Conservation (phyloP, 2,329 filamentous ascomycete genomes). For the Aureobasidium sp. region DNA sequence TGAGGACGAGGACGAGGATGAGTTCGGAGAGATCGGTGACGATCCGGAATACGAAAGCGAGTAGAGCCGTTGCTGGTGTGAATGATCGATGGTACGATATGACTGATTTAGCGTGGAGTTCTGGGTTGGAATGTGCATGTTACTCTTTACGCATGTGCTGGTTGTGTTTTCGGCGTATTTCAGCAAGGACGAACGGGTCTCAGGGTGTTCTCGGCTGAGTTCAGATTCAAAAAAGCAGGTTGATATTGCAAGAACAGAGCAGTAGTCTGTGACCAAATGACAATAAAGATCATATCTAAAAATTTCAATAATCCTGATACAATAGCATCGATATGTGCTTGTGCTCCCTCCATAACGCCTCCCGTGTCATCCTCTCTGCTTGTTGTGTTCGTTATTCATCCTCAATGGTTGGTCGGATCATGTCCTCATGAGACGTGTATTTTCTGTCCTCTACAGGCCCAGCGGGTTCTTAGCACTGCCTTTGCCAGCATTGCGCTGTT, state of each 20-base stretch:
- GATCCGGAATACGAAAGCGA: conserved; percentile 17
- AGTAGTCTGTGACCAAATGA: not conserved
- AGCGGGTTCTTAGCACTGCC: conserved; percentile 35
- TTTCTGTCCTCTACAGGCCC: conserved; percentile 26
- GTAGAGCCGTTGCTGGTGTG: not conserved
- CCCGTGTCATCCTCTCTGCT: not conserved
- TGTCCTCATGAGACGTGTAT: not conserved
- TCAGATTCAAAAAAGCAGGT: not conserved
- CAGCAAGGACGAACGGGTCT: not conserved
- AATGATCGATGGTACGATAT: not conserved
- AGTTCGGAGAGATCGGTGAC: conserved; percentile 36
- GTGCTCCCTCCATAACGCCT: not conserved
- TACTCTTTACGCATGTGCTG: not conserved
- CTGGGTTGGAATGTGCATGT: conserved; percentile 3
- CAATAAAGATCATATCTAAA: not conserved
- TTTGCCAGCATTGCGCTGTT: conserved; percentile 24
- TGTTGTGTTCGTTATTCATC: not conserved
- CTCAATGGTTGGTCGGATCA: not conserved
- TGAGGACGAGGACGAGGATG: conserved; percentile 36
- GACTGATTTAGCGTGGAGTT: conserved; percentile 11
- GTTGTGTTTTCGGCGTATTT: not conserved
- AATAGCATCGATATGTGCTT: not conserved
- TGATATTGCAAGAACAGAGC: not conserved
- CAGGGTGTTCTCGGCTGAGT: not conserved
- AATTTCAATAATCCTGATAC: not conserved